Evolutionary conservation across 225 moss, liverwort and hornwort species (phyloP), one percentile per base, ranked within the genome.

Genomic region (Marchantia paleacea): DNA sequence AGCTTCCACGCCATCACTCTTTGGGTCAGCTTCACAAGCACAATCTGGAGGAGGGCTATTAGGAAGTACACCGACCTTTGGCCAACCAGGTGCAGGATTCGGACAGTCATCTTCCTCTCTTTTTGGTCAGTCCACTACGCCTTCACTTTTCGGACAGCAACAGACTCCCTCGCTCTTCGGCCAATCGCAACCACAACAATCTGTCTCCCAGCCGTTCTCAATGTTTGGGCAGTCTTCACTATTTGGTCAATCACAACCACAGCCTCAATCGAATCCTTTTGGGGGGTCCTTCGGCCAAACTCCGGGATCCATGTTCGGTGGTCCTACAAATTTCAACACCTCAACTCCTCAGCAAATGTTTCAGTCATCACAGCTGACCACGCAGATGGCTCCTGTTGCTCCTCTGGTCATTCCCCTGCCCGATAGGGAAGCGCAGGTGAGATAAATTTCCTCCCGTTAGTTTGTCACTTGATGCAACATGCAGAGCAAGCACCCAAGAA

Each of bases 361-460:
- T 83, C 90, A 76, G 53, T 81, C 79, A 73, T 85, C 83, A 31
- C 83, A 90, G 65, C 82, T 99, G 52, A 95, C 92, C n/a, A 99
- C 97, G 8, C 95, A 99, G 84, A 99, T 99, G 97, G 97, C 97
- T 8, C 97, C 97, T 25, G 93, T 99, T 75, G 97, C 97, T 15
- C 93, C 97, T 30, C 87, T 99, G 74, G 88, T 91, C 20, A 86
- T 91, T 79, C 91, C 95, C 68, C 87, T 99, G 72, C 92, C 95
- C 49, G 97, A 95, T 76, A 87, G 93, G 29, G 97, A 99, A 84
- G 89, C 92, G 50, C 96, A 96, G 87, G 96, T 94, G 79, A 90
- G 85, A 79, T 55, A 20, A 60, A 24, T 8, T 69, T 60, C 73
- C 63, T 72, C 16, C 39, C 25, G 13, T 15, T 51, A 11, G 54